Evolutionary conservation across 2,329 filamentous ascomycete species (phyloP).

Genomic region (Aureobasidium leucospermi): DNA sequence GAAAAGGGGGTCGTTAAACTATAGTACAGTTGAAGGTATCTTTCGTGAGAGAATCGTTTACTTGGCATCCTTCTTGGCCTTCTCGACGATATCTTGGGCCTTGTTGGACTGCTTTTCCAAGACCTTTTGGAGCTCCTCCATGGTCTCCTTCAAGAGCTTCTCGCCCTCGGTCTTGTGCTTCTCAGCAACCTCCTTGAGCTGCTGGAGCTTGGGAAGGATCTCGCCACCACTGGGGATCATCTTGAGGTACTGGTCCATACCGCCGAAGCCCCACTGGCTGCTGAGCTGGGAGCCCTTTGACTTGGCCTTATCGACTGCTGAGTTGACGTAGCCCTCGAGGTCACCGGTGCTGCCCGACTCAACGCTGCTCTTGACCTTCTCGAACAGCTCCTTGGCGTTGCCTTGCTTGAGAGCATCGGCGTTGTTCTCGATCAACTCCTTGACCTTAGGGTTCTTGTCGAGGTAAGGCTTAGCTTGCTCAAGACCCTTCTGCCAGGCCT

Average conservation of each 20-base stretch:
- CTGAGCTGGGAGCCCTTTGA: conserved; percentile 31
- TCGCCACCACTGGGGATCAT: conserved; percentile 58
- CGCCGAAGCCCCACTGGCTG: conserved; percentile 22
- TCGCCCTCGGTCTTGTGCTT: conserved; percentile 65
- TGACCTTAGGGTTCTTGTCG: conserved; percentile 69
- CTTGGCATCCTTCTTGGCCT: conserved; percentile 42
- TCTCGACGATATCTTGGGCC: conserved; percentile 52
- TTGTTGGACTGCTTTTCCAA: conserved; percentile 53
- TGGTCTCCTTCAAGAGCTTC: conserved; percentile 60
- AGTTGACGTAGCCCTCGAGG: conserved; percentile 55
- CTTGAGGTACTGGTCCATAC: conserved; percentile 56
- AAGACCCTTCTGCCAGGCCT: conserved; percentile 64
- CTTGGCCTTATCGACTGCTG: conserved; percentile 53
- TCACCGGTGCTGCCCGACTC: conserved; percentile 54
- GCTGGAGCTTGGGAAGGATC: conserved; percentile 58
- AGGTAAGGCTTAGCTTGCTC: conserved; percentile 65
- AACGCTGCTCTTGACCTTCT: conserved; percentile 54
- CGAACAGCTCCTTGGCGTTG: conserved; percentile 56
- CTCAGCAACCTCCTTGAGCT: conserved; percentile 57
- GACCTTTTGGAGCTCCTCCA: conserved; percentile 59
- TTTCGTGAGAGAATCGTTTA: conserved; percentile 19
- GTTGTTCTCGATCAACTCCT: conserved; percentile 66
- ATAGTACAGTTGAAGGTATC: conserved; percentile 8
- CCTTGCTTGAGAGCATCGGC: conserved; percentile 59
- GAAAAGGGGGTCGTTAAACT: conserved; percentile 8